Evolutionary conservation across 352 stramenopile genomes (phyloP), one percentile per base, ranked within the genome.

Genomic region (Globisporangium radiosum): DNA sequence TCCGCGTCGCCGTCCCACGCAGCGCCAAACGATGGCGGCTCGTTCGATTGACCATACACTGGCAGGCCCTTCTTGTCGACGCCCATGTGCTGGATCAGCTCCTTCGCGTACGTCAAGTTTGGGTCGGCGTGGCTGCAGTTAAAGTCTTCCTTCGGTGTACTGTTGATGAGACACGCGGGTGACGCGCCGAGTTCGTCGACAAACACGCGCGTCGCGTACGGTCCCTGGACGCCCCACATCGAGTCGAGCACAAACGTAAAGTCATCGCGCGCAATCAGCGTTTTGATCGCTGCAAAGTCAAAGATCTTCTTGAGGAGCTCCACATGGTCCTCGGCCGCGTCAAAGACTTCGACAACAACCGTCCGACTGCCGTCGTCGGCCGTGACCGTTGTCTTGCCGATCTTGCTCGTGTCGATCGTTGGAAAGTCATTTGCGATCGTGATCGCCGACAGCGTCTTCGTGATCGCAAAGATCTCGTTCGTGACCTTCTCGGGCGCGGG

Each of bases 1-100:
- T 99, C 97, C 40, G 95, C 97, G 69, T 99, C 97, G 33, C 97
- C 97, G 73, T 99, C 97, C 71, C 97, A 98, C 39, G 97, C 97
- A 48, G 94, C 96, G 66, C 97, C 97, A 56, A 99, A 97, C 38
- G 85, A 61, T 59, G 74, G 76, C 13, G 77, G 70, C 59, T 92
- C 71, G 49, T 81, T 73, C 40, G 75, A 64, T 64, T 97, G 94
- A 54, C 92, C 92, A 33, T 73, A 58, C 37, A 95, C 82, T 10
- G 86, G 76, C 45, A 82, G 48, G 3, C 86, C 87, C 68, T 96
- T 91, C 58, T 56, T 63, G 62, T 94, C 83, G 33, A 99, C 80
- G 47, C 97, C 97, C 92, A 99, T 98, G 57, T 88, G 85, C 73
- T 96, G 90, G 45, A 98, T 97, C 33, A 99, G 73, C 51, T 97